These are phyloP conservation scores for Cladosporium sphaerospermum DNA, from an alignment of 2,329 filamentous ascomycete species.

Conservation along the genomic window DNA sequence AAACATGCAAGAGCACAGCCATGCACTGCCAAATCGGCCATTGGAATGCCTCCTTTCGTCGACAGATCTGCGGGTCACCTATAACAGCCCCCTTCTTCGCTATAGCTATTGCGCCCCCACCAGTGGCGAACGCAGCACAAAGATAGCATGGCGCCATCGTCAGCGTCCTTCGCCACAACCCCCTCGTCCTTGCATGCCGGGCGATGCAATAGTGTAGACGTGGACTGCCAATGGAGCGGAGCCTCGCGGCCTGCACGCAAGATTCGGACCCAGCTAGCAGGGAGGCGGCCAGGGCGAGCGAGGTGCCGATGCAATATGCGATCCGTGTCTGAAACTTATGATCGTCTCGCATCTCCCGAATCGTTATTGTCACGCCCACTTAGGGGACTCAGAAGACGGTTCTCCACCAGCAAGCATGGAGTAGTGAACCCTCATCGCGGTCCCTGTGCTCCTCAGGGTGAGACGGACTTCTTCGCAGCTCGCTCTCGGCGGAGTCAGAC, in stretches of 20 bases:
- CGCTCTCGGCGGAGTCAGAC: too few relatives aligned
- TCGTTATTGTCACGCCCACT: neutral
- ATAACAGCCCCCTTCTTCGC: neutral
- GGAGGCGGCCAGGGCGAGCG: too few relatives aligned
- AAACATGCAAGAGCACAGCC: conserved; percentile 11
- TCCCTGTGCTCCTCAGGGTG: too few relatives aligned
- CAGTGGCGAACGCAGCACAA: neutral
- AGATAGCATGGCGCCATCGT: too few relatives aligned
- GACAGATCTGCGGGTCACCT: conserved; percentile 6
- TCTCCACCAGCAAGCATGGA: too few relatives aligned
- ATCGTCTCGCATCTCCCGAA: neutral
- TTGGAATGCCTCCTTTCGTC: neutral
- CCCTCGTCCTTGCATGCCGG: too few relatives aligned
- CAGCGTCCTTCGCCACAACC: too few relatives aligned
- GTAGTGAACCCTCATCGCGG: too few relatives aligned
- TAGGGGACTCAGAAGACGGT: too few relatives aligned
- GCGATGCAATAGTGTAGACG: too few relatives aligned
- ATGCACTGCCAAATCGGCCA: neutral
- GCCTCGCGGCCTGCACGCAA: neutral
- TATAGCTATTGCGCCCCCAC: neutral
- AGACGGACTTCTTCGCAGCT: too few relatives aligned
- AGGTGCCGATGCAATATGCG: neutral
- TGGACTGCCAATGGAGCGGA: too few relatives aligned
- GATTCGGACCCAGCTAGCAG: neutral
- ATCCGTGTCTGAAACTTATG: neutral